Evolutionary conservation across 352 stramenopile species (phyloP).

Genomic region (Saprolegnia parasitica): DNA sequence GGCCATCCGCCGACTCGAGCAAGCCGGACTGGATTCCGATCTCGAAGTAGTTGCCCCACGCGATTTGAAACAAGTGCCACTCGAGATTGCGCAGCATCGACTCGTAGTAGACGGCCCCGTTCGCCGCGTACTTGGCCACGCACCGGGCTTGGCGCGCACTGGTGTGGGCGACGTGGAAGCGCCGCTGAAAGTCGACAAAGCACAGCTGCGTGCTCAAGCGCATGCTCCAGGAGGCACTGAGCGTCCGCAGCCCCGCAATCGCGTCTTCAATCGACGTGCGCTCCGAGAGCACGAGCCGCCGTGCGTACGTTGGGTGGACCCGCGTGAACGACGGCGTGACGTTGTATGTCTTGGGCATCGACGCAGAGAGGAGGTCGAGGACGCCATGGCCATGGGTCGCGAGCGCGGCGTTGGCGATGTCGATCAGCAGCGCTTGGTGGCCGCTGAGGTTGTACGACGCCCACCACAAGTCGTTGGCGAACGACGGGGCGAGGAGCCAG

Average conservation of each 20-base stretch:
- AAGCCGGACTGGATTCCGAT: neutral
- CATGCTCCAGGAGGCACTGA: slow-evolving; percentile 1
- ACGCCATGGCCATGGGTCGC: neutral
- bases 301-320: slow-evolving; percentile 5
- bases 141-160: slow-evolving; percentile 5
- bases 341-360: slow-evolving; percentile 8
- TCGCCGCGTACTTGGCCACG: neutral
- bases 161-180: slow-evolving; percentile 11
- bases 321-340: neutral
- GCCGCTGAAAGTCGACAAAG: slow-evolving; percentile 1
- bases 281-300: slow-evolving; percentile 4
- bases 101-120: slow-evolving; percentile 23
- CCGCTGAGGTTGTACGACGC: slow-evolving; percentile 1
- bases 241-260: neutral
- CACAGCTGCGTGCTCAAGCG: slow-evolving; percentile 14
- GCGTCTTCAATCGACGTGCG: slow-evolving; percentile 17
- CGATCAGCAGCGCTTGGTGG: slow-evolving; percentile 17
- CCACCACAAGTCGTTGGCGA: slow-evolving; percentile 24
- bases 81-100: slow-evolving; percentile 15
- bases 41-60: slow-evolving; percentile 1
- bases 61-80: neutral
- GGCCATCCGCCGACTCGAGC: neutral
- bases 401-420: slow-evolving; percentile 6
- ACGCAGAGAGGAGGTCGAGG: neutral
- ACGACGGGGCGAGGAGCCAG: neutral